Evolutionary conservation across 331 rosid genomes (phyloP).

Genomic region (Pyrus hybrid): DNA sequence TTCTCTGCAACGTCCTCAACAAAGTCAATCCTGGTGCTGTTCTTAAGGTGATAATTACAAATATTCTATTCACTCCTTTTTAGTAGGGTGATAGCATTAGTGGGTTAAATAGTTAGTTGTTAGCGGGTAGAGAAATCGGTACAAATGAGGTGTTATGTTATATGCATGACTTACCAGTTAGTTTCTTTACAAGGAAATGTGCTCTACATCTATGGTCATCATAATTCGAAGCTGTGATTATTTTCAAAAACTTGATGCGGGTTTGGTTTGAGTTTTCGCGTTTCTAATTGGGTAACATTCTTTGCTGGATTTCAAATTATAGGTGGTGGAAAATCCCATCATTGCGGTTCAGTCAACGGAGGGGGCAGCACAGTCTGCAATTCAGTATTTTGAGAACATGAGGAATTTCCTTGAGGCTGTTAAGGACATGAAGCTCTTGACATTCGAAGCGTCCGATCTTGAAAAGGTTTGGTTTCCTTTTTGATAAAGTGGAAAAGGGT

Average conservation of each 20-base stretch:
- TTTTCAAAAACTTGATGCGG: neutral
- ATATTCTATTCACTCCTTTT: too few relatives aligned
- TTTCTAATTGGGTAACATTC: neutral
- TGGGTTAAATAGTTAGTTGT: too few relatives aligned
- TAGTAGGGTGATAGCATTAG: too few relatives aligned
- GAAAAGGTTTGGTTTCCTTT: conserved; percentile 55
- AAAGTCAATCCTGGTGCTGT: conserved; percentile 94
- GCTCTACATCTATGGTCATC: neutral
- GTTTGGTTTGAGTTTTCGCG: neutral
- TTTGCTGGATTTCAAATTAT: neutral
- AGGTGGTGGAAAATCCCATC: conserved; percentile 85
- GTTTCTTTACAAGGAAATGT: neutral
- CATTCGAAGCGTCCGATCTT: conserved; percentile 92
- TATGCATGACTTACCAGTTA: neutral
- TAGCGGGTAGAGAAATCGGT: too few relatives aligned
- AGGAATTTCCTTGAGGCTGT: conserved; percentile 95
- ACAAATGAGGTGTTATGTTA: neutral
- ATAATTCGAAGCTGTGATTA: neutral
- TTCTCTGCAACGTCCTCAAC: conserved; percentile 97
- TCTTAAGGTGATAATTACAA: conserved; percentile 31
- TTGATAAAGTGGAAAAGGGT: neutral
- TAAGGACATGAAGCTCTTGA: conserved; percentile 74
- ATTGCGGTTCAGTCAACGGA: conserved; percentile 64
- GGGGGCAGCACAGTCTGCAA: conserved; percentile 96
- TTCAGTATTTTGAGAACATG: conserved; percentile 95